A percentile compares a stretch with the other conserved stretches of the same genome.
Conservation (phyloP, 345 rosid species). For the Populus alba region DNA sequence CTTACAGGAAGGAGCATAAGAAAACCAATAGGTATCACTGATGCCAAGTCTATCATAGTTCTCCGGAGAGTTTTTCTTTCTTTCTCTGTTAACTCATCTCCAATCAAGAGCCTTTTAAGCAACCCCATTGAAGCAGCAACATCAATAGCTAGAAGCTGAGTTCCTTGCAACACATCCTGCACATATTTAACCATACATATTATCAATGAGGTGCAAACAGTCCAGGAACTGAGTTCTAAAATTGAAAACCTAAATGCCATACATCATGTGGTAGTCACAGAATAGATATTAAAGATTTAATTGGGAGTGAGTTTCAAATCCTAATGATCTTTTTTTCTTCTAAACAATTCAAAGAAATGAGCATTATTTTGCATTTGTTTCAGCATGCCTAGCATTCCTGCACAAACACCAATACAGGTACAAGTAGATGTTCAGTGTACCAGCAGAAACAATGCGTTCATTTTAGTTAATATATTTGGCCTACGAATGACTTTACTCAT, state of each 20-base stretch:
- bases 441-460: neutral
- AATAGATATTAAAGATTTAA: neutral
- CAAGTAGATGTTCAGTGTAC: neutral
- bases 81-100: slow-evolving; percentile 85
- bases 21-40: slow-evolving; percentile 86
- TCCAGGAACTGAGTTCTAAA: slow-evolving; percentile 2
- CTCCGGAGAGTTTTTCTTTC: slow-evolving; percentile 77
- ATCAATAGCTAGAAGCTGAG: slow-evolving; percentile 92
- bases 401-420: neutral
- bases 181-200: slow-evolving; percentile 15
- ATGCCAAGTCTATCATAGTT: slow-evolving; percentile 87
- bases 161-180: slow-evolving; percentile 97
- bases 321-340: neutral
- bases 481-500: neutral
- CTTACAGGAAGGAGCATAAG: slow-evolving; percentile 98
- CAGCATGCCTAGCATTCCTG: neutral
- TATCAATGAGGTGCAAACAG: slow-evolving; percentile 5
- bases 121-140: slow-evolving; percentile 78
- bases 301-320: neutral
- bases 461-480: neutral
- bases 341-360: slow-evolving; percentile 7
- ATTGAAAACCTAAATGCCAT: neutral
- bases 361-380: neutral
- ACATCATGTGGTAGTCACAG: neutral
- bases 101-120: slow-evolving; percentile 64